These are phyloP conservation scores for Acorus calamus DNA, from an alignment of 106 monocot genomes.

Conservation along the genomic window DNA sequence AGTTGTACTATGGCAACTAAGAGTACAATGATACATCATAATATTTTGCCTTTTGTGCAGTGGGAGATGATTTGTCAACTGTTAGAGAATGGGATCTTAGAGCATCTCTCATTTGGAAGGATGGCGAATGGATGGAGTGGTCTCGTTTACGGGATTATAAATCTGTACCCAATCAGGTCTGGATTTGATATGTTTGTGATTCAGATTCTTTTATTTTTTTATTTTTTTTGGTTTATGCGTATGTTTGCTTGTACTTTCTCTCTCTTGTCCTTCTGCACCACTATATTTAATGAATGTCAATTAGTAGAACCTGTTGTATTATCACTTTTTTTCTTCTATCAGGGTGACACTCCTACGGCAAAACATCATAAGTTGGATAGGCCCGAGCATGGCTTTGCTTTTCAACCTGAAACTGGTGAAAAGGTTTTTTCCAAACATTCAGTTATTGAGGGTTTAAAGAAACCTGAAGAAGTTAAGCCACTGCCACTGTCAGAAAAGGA, in stretches of 20 bases:
- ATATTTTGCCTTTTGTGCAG: constrained; percentile 16
- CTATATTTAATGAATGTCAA: neutral
- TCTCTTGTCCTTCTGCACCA: neutral
- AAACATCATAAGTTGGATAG: constrained; percentile 57
- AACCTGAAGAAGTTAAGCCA: constrained; percentile 29
- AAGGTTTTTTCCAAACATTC: constrained; percentile 7
- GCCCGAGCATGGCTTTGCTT: constrained; percentile 15
- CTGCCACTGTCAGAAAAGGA: constrained; percentile 53
- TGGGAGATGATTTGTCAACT: constrained; percentile 35
- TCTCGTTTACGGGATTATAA: constrained; percentile 19
- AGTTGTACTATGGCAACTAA: too few relatives aligned
- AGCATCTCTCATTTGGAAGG: constrained; percentile 77
- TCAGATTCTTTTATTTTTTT: constrained; percentile 3
- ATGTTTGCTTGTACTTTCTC: neutral
- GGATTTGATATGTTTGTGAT: neutral
- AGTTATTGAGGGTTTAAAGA: constrained; percentile 13
- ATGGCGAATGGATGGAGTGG: constrained; percentile 83
- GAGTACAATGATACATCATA: neutral
- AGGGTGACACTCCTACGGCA: constrained; percentile 81
- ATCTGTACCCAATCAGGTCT: constrained; percentile 41
- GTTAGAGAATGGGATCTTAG: constrained; percentile 75
- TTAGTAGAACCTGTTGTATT: neutral
- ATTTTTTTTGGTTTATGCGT: constrained; percentile 2
- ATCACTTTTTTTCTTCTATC: neutral
- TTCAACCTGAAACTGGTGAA: constrained; percentile 20